Percentiles rank a stretch among this genome's conserved stretches.
phyloP scores from a whole-genome alignment of 306 rosid species.

The Astragalus membranaceus region DNA sequence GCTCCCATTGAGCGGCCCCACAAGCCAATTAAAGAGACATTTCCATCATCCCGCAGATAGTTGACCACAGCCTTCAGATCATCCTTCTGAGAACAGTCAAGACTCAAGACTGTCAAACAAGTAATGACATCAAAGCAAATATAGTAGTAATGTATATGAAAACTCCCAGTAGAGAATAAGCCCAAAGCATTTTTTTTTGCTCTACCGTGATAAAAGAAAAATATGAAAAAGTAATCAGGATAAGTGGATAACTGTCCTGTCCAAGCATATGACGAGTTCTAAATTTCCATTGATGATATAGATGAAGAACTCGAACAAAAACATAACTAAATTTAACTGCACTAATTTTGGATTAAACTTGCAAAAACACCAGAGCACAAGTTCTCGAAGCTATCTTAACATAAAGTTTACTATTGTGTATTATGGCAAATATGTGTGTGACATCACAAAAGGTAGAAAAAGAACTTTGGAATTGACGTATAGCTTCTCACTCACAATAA shows the following conservation, averaged over 20 bases:
- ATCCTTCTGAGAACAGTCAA: conserved; percentile 63
- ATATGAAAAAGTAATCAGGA: neutral
- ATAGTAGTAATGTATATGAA: neutral
- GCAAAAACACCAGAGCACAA: neutral
- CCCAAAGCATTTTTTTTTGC: neutral
- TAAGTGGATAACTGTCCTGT: neutral
- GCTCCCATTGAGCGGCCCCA: conserved; percentile 99
- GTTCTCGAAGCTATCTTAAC: conserved; percentile 9
- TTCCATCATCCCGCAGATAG: conserved; percentile 88
- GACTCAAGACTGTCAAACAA: conserved; percentile 13
- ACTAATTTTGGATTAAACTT: neutral
- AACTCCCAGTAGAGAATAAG: neutral
- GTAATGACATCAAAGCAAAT: conserved; percentile 6
- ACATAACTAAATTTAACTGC: neutral
- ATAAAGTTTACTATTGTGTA: neutral
- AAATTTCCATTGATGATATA: neutral
- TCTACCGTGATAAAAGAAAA: neutral
- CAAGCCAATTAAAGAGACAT: conserved; percentile 94
- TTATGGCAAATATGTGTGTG: neutral
- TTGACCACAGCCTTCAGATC: conserved; percentile 84
- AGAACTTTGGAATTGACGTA: neutral
- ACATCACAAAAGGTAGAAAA: neutral
- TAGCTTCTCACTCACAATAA: neutral
- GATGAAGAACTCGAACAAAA: neutral
- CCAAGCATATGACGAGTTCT: neutral